These are phyloP conservation scores for Rhizoclosmatium sp. DNA, from an alignment of 192 early-diverging fungal species.

Conservation along the genomic window DNA sequence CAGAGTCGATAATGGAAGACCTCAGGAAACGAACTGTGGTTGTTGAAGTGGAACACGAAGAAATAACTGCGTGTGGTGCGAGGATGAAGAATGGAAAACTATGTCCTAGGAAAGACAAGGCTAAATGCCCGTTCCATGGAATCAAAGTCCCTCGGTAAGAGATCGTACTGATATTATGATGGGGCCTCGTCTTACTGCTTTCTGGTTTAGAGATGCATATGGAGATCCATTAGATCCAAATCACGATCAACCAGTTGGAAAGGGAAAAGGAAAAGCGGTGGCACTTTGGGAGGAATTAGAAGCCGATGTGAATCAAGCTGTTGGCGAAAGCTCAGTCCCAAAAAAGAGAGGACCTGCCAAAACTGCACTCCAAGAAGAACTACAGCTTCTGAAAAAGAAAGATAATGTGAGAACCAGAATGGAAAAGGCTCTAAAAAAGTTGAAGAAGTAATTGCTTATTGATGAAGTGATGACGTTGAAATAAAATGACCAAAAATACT, in stretches of 20 bases:
- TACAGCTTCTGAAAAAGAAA: conserved; percentile 13
- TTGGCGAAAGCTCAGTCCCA: background rate
- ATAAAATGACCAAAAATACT: background rate
- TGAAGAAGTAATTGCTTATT: background rate
- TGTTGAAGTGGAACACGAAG: conserved; percentile 15
- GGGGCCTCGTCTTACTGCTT: background rate
- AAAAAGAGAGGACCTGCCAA: conserved; percentile 7
- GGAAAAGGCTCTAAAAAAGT: conserved; percentile 15
- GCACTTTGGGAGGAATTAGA: conserved; percentile 30
- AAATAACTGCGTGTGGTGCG: conserved; percentile 28
- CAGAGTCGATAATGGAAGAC: conserved; percentile 19
- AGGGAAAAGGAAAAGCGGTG: background rate
- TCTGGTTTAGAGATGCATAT: conserved; percentile 19
- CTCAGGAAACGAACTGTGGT: conserved; percentile 18
- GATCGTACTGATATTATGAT: background rate
- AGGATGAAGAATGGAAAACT: conserved; percentile 23
- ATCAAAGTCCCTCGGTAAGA: conserved; percentile 26
- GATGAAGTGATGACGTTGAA: background rate
- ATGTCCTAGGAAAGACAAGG: conserved; percentile 28
- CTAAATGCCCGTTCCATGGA: conserved; percentile 35
- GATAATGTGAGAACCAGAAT: background rate
- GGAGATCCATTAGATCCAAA: conserved; percentile 25
- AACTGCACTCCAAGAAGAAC: conserved; percentile 29
- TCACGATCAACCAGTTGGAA: background rate
- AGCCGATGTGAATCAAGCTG: conserved; percentile 17